phyloP scores from a whole-genome alignment of 352 stramenopile species.

The Pythium myriotylum region DNA sequence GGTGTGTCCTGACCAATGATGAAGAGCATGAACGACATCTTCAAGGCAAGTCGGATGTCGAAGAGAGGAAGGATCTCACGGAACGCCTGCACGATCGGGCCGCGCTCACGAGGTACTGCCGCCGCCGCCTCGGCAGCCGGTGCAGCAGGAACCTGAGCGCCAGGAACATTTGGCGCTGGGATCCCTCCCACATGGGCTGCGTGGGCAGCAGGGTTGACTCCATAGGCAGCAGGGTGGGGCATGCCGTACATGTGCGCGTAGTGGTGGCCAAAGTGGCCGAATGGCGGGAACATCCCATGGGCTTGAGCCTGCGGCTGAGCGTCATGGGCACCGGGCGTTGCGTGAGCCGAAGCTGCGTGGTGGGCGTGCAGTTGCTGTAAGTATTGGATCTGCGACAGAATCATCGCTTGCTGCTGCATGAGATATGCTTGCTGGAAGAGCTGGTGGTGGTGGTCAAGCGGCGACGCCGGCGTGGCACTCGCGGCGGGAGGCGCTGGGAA shows the following conservation, averaged over 20 bases:
- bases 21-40: conserved; percentile 90
- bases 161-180: background rate
- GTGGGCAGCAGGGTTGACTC: conserved; percentile 8
- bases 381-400: conserved; percentile 84
- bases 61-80: conserved; percentile 65
- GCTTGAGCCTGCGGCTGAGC: conserved; percentile 1
- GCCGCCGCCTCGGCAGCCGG: conserved; percentile 11
- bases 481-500: no score
- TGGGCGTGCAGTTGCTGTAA: conserved; percentile 69
- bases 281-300: conserved; percentile 12
- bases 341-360: background rate
- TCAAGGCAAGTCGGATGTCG: conserved; percentile 76
- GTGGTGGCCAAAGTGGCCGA: conserved; percentile 33
- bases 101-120: conserved; percentile 21
- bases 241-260: conserved; percentile 27
- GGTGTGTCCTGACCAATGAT: conserved; percentile 87
- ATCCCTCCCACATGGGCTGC: conserved; percentile 1
- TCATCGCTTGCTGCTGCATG: conserved; percentile 78
- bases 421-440: conserved; percentile 64
- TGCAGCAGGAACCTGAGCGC: conserved; percentile 6
- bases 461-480: no score
- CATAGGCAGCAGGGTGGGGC: conserved; percentile 18
- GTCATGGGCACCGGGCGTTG: background rate
- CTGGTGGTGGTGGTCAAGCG: conserved; percentile 46
- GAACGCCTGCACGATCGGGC: conserved; percentile 45